A percentile compares a stretch with the other conserved stretches of the same genome.
phyloP scores from a whole-genome alignment of 2,329 filamentous ascomycete species.

The Dactylellina sp. region DNA sequence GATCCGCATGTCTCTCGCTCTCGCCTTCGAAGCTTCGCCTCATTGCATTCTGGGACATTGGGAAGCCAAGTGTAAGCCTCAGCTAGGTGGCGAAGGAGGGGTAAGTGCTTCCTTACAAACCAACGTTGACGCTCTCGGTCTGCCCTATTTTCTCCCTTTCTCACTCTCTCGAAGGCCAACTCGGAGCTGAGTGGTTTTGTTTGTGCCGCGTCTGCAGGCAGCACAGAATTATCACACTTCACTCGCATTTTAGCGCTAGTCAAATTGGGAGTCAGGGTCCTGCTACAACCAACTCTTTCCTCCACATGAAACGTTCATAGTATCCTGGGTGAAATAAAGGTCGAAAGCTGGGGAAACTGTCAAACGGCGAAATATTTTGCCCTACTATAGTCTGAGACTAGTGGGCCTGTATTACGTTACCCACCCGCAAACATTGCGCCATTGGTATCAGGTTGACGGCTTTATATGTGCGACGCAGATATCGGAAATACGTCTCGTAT shows the following conservation, averaged over 20 bases:
- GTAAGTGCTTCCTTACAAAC: conserved; percentile 11
- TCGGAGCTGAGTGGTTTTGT: conserved; percentile 38
- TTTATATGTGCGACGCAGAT: conserved; percentile 41
- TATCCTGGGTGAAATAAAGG: conserved; percentile 15
- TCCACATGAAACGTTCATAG: conserved; percentile 52
- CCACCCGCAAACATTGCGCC: conserved; percentile 54
- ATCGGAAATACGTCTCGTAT: conserved; percentile 46
- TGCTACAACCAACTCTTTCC: conserved; percentile 38
- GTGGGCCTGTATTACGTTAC: conserved; percentile 53
- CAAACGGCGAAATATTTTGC: conserved; percentile 31
- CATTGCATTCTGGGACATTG: conserved; percentile 16
- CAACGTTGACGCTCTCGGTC: conserved; percentile 8
- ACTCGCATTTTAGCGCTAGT: conserved; percentile 46
- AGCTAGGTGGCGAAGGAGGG: conserved; percentile 50
- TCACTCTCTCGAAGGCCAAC: background rate
- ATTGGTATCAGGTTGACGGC: conserved; percentile 54
- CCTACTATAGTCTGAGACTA: conserved; percentile 28
- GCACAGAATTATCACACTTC: conserved; percentile 39
- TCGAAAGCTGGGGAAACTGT: conserved; percentile 42
- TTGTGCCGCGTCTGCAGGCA: conserved; percentile 55
- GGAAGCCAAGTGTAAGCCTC: conserved; percentile 22
- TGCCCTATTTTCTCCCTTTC: background rate
- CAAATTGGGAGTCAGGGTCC: conserved; percentile 30
- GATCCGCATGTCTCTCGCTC: conserved; percentile 14
- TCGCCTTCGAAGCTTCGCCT: conserved; percentile 23